These are phyloP conservation scores for Begonia loranthoides DNA, from an alignment of 306 rosid species.

Conservation along the genomic window DNA sequence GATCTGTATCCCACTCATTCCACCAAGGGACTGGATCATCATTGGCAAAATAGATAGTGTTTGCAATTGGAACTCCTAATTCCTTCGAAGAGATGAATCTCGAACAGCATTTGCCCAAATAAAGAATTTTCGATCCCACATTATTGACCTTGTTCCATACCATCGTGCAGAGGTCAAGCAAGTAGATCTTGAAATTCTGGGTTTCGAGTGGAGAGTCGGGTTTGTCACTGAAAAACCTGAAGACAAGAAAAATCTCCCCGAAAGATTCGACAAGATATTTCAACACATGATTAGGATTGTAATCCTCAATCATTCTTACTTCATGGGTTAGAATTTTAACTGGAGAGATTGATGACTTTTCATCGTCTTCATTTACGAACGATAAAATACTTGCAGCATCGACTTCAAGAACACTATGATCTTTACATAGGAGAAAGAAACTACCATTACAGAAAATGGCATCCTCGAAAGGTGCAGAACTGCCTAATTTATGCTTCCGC, in stretches of 20 bases:
- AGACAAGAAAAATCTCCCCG: conserved; percentile 41
- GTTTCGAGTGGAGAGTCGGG: conserved; percentile 26
- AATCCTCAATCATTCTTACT: conserved; percentile 20
- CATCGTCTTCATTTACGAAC: conserved; percentile 7
- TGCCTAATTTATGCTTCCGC: conserved; percentile 25
- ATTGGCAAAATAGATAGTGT: conserved; percentile 39
- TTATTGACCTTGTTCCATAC: conserved; percentile 34
- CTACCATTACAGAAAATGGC: conserved; percentile 44
- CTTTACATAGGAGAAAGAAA: conserved; percentile 35
- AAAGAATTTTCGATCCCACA: conserved; percentile 29
- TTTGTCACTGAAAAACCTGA: conserved; percentile 25
- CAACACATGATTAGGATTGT: conserved; percentile 11
- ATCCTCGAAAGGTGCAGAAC: conserved; percentile 42
- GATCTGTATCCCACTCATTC: conserved; percentile 60
- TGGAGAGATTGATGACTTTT: conserved; percentile 5
- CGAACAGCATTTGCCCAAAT: conserved; percentile 46
- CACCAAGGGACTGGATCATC: conserved; percentile 44
- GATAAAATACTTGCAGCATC: conserved; percentile 15
- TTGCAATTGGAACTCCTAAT: conserved; percentile 24
- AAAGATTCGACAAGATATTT: conserved; percentile 43
- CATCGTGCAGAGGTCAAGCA: conserved; percentile 17
- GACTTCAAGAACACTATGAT: conserved; percentile 23
- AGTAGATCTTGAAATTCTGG: conserved; percentile 25
- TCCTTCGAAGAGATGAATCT: conserved; percentile 25
- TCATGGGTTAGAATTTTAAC: conserved; percentile 24